Percentiles rank a stretch among this genome's conserved stretches.
phyloP scores from a whole-genome alignment of 805 yeast species.

The Pichia ethanolica region DNA sequence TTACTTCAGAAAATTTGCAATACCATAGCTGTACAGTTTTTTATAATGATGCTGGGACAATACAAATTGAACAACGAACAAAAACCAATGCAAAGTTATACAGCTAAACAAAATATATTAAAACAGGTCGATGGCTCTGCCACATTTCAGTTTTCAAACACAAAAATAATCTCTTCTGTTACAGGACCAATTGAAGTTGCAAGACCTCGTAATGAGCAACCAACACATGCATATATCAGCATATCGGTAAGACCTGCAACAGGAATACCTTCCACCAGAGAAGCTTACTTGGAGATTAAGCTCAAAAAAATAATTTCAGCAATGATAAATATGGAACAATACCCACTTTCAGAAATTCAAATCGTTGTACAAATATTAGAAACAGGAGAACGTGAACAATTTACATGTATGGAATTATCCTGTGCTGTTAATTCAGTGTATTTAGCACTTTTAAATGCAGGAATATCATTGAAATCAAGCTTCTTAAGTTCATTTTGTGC shows the following conservation, averaged over 20 bases:
- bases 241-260: slow-evolving; percentile 68
- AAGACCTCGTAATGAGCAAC: slow-evolving; percentile 73
- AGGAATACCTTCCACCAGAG: slow-evolving; percentile 70
- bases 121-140: slow-evolving; percentile 79
- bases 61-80: neutral
- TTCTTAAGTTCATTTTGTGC: slow-evolving; percentile 47
- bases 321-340: slow-evolving; percentile 50
- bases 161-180: slow-evolving; percentile 65
- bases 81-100: neutral
- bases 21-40: no score
- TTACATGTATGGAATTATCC: slow-evolving; percentile 41
- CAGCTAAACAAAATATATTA: slow-evolving; percentile 25
- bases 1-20: neutral
- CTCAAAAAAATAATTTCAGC: slow-evolving; percentile 54
- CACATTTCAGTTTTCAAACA: slow-evolving; percentile 39
- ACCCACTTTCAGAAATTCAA: slow-evolving; percentile 76
- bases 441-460: slow-evolving; percentile 75
- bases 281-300: slow-evolving; percentile 66
- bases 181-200: slow-evolving; percentile 84
- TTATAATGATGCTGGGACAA: no score
- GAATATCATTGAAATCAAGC: slow-evolving; percentile 58
- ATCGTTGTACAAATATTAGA: slow-evolving; percentile 59
- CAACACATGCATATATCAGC: slow-evolving; percentile 71
- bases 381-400: slow-evolving; percentile 37
- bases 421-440: slow-evolving; percentile 67